Percentiles rank a stretch among this genome's conserved stretches.
phyloP scores from a whole-genome alignment of 2,329 filamentous ascomycete genomes.

The Exophiala mesophila region DNA sequence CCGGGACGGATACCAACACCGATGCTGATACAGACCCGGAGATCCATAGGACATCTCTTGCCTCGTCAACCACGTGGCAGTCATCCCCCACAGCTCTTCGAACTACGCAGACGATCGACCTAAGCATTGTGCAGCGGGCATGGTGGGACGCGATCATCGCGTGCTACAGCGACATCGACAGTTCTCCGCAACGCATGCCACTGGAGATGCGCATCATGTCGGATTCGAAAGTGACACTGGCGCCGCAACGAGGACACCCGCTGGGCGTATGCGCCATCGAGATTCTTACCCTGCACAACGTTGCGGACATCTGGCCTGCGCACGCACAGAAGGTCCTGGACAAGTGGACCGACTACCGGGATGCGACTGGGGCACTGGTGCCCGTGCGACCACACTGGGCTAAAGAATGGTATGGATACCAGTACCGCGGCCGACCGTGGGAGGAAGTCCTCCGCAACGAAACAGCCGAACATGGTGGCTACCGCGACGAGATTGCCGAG shows the following conservation, averaged over 20 bases:
- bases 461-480: slow-evolving; percentile 11
- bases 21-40: slow-evolving; percentile 5
- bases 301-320: slow-evolving; percentile 18
- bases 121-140: slow-evolving; percentile 39
- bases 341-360: slow-evolving; percentile 19
- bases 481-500: slow-evolving; percentile 14
- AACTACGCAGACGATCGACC: slow-evolving; percentile 33
- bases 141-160: slow-evolving; percentile 48
- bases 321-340: slow-evolving; percentile 21
- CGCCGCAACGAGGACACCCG: slow-evolving; percentile 17
- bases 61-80: background rate
- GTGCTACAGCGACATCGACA: slow-evolving; percentile 15
- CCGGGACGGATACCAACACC: background rate
- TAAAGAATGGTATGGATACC: slow-evolving; percentile 23
- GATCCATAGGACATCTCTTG: background rate
- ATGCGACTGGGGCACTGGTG: slow-evolving; percentile 6
- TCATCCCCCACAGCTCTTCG: background rate
- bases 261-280: slow-evolving; percentile 20
- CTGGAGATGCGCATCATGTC: slow-evolving; percentile 24
- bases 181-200: slow-evolving; percentile 20
- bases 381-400: slow-evolving; percentile 22
- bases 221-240: slow-evolving; percentile 19
- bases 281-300: slow-evolving; percentile 18
- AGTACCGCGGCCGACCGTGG: slow-evolving; percentile 11
- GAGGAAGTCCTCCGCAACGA: slow-evolving; percentile 14